phyloP scores from a whole-genome alignment of 2,329 filamentous ascomycete species.

The Colletotrichum sp. region DNA sequence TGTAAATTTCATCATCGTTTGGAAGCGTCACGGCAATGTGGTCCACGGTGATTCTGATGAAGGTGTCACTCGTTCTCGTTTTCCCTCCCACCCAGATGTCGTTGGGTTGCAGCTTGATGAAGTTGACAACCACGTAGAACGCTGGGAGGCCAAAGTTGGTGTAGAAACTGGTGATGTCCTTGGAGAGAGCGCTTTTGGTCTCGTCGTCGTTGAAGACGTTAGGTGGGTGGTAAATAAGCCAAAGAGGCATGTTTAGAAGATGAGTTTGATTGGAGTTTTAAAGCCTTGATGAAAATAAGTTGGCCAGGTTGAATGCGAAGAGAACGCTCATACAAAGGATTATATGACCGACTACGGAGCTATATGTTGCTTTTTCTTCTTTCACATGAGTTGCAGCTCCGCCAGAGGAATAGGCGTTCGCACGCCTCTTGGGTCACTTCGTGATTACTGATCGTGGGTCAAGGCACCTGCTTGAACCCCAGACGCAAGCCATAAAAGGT shows the following conservation, averaged over 20 bases:
- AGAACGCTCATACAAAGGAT: neutral
- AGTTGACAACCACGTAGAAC: slow-evolving; percentile 50
- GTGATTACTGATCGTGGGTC: neutral
- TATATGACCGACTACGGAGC: fast-evolving
- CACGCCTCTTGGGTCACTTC: neutral
- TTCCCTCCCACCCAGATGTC: slow-evolving; percentile 27
- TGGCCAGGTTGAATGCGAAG: neutral
- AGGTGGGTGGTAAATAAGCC: slow-evolving; percentile 43
- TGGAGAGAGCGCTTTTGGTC: slow-evolving; percentile 33
- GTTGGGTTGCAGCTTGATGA: slow-evolving; percentile 31
- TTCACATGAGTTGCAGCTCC: neutral
- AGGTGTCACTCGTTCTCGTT: slow-evolving; percentile 25
- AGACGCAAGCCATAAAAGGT: neutral
- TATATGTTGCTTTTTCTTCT: neutral
- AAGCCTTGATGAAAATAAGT: neutral
- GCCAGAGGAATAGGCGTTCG: neutral
- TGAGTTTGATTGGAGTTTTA: neutral
- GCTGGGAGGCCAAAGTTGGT: slow-evolving; percentile 35
- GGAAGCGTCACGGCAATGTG: slow-evolving; percentile 29
- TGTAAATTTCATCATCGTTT: slow-evolving; percentile 25
- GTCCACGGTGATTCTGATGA: slow-evolving; percentile 36
- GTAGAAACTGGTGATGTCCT: slow-evolving; percentile 36
- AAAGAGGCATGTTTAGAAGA: slow-evolving; percentile 42
- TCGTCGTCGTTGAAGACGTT: slow-evolving; percentile 32
- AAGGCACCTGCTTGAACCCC: neutral